Evolutionary conservation across 2,329 filamentous ascomycete species (phyloP).

Genomic region (Hirsutella minnesotensis): DNA sequence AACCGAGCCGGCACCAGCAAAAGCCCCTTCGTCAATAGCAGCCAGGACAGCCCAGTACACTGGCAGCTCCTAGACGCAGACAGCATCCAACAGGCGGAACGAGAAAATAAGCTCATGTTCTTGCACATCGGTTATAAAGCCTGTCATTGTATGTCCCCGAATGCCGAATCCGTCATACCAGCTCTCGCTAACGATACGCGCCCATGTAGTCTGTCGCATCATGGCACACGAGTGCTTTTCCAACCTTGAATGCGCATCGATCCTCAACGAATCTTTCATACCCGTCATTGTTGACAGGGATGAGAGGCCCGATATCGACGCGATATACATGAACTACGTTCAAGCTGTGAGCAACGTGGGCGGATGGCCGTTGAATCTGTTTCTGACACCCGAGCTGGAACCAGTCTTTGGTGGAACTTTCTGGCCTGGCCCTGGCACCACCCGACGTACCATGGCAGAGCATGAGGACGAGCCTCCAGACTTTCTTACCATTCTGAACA

Average conservation of each 20-base stretch:
- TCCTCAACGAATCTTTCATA: constrained; percentile 80
- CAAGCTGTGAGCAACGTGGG: constrained; percentile 83
- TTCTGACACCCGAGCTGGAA: constrained; percentile 83
- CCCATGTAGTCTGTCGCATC: constrained; percentile 60
- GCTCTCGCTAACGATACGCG: neutral
- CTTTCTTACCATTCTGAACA: constrained; percentile 73
- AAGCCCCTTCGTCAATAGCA: constrained; percentile 53
- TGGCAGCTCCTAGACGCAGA: constrained; percentile 86
- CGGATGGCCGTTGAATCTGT: constrained; percentile 95
- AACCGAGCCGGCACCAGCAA: constrained; percentile 25
- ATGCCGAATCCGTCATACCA: neutral
- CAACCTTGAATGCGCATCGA: constrained; percentile 64
- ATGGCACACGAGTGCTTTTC: constrained; percentile 90
- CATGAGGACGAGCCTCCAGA: constrained; percentile 51
- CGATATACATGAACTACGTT: constrained; percentile 97
- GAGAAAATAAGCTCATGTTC: constrained; percentile 80
- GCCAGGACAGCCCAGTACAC: constrained; percentile 70
- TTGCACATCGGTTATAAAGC: constrained; percentile 91
- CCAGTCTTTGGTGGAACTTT: constrained; percentile 95
- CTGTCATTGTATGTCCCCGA: constrained; percentile 63
- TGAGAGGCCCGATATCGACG: constrained; percentile 85
- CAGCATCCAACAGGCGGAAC: constrained; percentile 63
- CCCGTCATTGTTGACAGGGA: constrained; percentile 90
- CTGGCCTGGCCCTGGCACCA: constrained; percentile 70
- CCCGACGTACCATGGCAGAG: constrained; percentile 22